phyloP scores from a whole-genome alignment of 2,329 filamentous ascomycete species.

The Aspergillus tanneri region DNA sequence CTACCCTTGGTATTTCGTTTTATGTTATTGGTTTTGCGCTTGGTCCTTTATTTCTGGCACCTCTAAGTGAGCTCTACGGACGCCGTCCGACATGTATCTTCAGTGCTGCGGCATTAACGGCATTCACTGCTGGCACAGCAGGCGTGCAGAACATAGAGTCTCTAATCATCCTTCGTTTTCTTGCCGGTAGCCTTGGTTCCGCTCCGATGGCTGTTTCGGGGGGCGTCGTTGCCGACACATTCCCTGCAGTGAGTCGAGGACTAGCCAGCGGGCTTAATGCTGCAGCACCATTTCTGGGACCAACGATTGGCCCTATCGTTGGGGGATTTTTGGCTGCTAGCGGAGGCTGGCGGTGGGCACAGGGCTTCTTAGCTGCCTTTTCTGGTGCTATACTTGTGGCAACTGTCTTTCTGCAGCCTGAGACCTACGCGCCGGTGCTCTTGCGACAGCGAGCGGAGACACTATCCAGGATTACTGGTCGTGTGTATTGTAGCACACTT shows the following conservation, averaged over 20 bases:
- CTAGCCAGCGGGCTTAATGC: slow-evolving; percentile 64
- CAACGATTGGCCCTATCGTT: slow-evolving; percentile 29
- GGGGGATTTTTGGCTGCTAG: slow-evolving; percentile 33
- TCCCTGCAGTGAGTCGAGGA: slow-evolving; percentile 52
- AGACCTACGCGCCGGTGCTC: slow-evolving; percentile 33
- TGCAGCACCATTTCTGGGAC: slow-evolving; percentile 62
- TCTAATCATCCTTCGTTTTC: slow-evolving; percentile 64
- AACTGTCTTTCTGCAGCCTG: slow-evolving; percentile 24
- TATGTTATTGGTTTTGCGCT: slow-evolving; percentile 63
- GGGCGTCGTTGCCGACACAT: slow-evolving; percentile 59
- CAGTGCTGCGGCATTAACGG: slow-evolving; percentile 57
- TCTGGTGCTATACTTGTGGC: slow-evolving; percentile 31
- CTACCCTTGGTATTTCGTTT: slow-evolving; percentile 62
- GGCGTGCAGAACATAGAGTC: slow-evolving; percentile 57
- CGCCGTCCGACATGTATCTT: slow-evolving; percentile 53
- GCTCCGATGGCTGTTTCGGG: slow-evolving; percentile 49
- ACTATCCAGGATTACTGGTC: slow-evolving; percentile 26
- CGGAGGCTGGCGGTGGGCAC: slow-evolving; percentile 32
- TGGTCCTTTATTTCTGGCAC: slow-evolving; percentile 65
- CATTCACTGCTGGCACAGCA: slow-evolving; percentile 60
- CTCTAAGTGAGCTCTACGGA: slow-evolving; percentile 63
- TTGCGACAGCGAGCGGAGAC: slow-evolving; percentile 28
- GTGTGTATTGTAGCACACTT: slow-evolving; percentile 26
- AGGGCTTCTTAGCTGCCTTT: slow-evolving; percentile 32
- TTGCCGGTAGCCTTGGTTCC: slow-evolving; percentile 60